Base-by-base conservation (phyloP, 2,329 filamentous ascomycete genomes). In the Kalmusia sp. region DNA sequence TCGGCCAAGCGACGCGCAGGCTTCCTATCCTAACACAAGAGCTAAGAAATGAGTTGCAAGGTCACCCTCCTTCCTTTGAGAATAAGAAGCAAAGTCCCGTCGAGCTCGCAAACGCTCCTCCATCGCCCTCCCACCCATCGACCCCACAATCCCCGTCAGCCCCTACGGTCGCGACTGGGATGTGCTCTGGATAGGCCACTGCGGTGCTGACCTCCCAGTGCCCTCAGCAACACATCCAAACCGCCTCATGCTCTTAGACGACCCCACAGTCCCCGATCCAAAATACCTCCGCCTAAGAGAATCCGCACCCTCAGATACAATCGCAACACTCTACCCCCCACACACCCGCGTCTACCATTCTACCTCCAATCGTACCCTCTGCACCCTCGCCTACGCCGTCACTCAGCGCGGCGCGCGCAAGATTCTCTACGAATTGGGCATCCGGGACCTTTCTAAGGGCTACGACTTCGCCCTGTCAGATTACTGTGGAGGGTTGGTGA, bases 131-230 rank as follows among this genome's bases (percentile, higher is more conserved):
- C 44, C 55, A 1, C 43, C 51, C 4, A 9, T 22, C 7, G 33
- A 40, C 2, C 35, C 49, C 41, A 19, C 37, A 34, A 39, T 15
- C 59, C 61, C 51, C 31, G 47, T 63, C 37, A 21, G 63, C 6
- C 68, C 69, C 6, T 68, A 69, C 39, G 63, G 62, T 3, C 65
- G 61, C 21, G 58, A 70, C 27, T 77, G 75, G 74, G 73, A 77
- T 51, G 41, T 77, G 25, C 59, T 77, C 9, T 75, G 71, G 72
- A 65, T 74, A 2, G 75, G 75, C 3, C 75, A 78, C 56, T 78
- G 76, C 51, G 70, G 68, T 2, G 54, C 56, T 14, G 50, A 49
- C 11, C 67, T 72, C 5, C 61, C 64, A 22, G 54, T 47, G 12
- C 53, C 56, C 8, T 61, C 58, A 0, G 33, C 52, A 30, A 4